A percentile compares a stretch with the other conserved stretches of the same genome.
phyloP scores from a whole-genome alignment of 2,329 filamentous ascomycete genomes.

The Mollisia scopiformis region DNA sequence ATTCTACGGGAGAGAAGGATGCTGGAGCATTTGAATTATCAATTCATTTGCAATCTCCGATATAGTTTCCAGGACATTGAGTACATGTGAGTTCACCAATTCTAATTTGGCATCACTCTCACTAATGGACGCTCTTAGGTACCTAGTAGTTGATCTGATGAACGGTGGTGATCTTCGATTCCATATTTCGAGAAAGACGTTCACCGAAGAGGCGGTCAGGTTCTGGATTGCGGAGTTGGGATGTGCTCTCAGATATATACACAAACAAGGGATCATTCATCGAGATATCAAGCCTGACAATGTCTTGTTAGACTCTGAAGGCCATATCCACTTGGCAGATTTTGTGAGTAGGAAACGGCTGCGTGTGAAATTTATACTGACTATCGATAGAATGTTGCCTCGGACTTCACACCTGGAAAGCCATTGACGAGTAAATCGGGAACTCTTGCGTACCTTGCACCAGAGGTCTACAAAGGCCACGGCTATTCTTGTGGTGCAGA shows the following conservation, averaged over 20 bases:
- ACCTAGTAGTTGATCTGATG: slow-evolving; percentile 98
- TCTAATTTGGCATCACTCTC: slow-evolving; percentile 6
- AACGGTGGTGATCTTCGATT: slow-evolving; percentile 95
- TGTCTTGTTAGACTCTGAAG: slow-evolving; percentile 82
- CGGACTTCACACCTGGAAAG: slow-evolving; percentile 83
- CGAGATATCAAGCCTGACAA: slow-evolving; percentile 93
- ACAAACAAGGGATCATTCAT: slow-evolving; percentile 85
- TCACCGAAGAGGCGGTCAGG: slow-evolving; percentile 93
- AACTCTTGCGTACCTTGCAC: slow-evolving; percentile 91
- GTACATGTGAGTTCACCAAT: slow-evolving; percentile 73
- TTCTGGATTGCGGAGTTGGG: slow-evolving; percentile 97
- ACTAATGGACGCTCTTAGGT: slow-evolving; percentile 48
- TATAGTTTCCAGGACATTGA: slow-evolving; percentile 99
- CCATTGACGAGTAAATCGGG: slow-evolving; percentile 93
- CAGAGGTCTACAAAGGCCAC: slow-evolving; percentile 89
- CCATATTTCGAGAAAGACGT: slow-evolving; percentile 96
- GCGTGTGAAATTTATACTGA: slow-evolving; percentile 38
- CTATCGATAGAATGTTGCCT: slow-evolving; percentile 81
- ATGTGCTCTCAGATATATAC: slow-evolving; percentile 87
- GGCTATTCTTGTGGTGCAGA: slow-evolving; percentile 91
- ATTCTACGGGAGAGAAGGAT: slow-evolving; percentile 97
- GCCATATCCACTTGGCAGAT: slow-evolving; percentile 95
- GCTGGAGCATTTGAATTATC: slow-evolving; percentile 97
- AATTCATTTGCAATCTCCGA: slow-evolving; percentile 96
- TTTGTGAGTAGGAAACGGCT: slow-evolving; percentile 66